These are phyloP conservation scores for Sporothrix luriei DNA, from an alignment of 2,329 filamentous ascomycete species.

Conservation along the genomic window DNA sequence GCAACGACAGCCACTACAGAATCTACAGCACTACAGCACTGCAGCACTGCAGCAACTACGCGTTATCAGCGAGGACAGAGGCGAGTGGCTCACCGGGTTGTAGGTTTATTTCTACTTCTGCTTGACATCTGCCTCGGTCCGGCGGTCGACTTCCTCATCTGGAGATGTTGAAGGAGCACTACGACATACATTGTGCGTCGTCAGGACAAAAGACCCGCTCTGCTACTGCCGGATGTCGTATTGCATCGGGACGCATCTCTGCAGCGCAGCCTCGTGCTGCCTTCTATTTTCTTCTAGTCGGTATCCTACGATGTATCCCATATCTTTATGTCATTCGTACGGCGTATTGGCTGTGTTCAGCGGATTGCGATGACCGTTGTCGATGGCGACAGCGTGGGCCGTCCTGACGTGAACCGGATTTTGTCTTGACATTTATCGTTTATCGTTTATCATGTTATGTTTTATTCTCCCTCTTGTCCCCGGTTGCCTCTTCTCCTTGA, in stretches of 20 bases:
- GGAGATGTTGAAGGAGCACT: not conserved
- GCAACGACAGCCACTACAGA: no score
- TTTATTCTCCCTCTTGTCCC: not conserved
- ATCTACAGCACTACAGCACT: no score
- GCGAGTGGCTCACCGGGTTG: no score
- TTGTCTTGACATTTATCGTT: not conserved
- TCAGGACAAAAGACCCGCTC: not conserved
- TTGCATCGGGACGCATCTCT: not conserved
- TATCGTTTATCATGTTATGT: no score
- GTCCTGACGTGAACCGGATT: slow-evolving; percentile 5
- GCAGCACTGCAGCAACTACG: no score
- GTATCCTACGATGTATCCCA: not conserved
- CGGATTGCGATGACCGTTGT: not conserved
- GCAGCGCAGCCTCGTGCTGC: not conserved
- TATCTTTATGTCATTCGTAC: no score
- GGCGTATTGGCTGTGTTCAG: not conserved
- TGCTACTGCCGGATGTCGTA: not conserved
- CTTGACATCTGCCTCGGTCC: not conserved
- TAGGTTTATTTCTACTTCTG: not conserved
- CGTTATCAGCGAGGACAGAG: no score
- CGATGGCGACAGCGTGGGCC: not conserved
- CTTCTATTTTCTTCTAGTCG: not conserved
- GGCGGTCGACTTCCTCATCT: not conserved
- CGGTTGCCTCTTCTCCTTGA: not conserved
- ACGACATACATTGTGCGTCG: not conserved